A percentile compares a stretch with the other conserved stretches of the same genome.
Conservation (phyloP, 2,329 filamentous ascomycete species). For the Sarocladium kiliense region DNA sequence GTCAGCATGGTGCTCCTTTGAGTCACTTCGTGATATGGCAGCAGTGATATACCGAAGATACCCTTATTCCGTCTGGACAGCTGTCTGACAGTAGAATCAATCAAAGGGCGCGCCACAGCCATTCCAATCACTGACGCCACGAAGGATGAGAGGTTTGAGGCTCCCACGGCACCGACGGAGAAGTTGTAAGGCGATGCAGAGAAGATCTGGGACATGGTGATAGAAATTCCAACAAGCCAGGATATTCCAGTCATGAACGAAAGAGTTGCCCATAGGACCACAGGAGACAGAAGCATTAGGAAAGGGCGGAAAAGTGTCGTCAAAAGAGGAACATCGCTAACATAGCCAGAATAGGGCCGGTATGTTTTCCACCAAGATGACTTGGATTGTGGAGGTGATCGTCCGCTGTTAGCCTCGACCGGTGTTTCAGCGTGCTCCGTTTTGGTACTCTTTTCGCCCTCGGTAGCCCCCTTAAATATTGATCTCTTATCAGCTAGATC, state of each 20-base stretch:
- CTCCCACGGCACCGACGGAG: conserved; percentile 2
- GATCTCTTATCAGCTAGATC: not conserved
- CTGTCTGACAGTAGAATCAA: not conserved
- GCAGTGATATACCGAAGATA: not conserved
- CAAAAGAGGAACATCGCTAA: not conserved
- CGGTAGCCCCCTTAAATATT: not conserved
- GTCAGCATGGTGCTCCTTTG: not conserved
- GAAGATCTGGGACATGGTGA: conserved; percentile 6
- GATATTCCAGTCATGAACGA: conserved; percentile 2
- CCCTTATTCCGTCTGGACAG: conserved; percentile 3
- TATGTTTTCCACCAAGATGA: not conserved
- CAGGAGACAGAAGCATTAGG: not conserved
- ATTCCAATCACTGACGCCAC: conserved; percentile 3
- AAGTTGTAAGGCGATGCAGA: conserved; percentile 3
- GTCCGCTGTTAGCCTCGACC: not conserved
- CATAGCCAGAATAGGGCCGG: conserved; percentile 1
- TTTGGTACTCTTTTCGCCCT: not conserved
- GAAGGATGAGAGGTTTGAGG: conserved; percentile 1
- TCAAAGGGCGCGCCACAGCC: not conserved
- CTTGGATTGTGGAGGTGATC: not conserved
- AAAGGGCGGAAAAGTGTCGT: conserved; percentile 4
- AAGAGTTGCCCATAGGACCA: conserved; percentile 1
- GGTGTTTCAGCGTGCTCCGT: not conserved
- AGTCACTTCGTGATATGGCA: not conserved
- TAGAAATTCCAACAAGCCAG: conserved; percentile 2